A percentile compares a stretch with the other conserved stretches of the same genome.
These are phyloP conservation scores for Alternaria sp. DNA, from an alignment of 2,329 filamentous ascomycete species.

Conservation along the genomic window DNA sequence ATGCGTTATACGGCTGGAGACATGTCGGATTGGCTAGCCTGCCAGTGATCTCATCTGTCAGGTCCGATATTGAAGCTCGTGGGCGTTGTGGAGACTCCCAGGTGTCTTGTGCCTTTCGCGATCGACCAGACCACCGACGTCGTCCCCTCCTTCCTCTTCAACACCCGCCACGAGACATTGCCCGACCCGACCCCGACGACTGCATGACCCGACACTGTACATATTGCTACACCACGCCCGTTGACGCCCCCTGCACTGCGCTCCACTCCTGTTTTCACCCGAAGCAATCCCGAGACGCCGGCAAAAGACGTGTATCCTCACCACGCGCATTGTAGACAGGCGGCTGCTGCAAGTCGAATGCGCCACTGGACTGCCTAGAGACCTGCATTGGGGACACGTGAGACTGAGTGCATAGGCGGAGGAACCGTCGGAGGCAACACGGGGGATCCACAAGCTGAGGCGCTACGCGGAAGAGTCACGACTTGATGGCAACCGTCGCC, in stretches of 20 bases:
- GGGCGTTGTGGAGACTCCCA: conserved; percentile 16
- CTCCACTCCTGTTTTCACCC: conserved; percentile 9
- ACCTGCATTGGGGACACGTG: background rate
- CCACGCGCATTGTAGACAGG: conserved; percentile 23
- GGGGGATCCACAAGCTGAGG: conserved; percentile 14
- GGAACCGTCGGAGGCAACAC: conserved; percentile 20
- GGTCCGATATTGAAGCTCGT: conserved; percentile 11
- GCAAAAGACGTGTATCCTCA: conserved; percentile 18
- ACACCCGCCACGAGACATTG: conserved; percentile 19
- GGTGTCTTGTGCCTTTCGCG: conserved; percentile 17
- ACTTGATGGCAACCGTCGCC: conserved; percentile 45
- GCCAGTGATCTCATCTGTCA: background rate
- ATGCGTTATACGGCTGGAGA: conserved; percentile 2
- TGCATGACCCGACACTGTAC: conserved; percentile 9
- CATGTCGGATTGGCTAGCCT: conserved; percentile 7
- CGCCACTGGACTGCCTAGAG: conserved; percentile 19
- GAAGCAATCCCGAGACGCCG: conserved; percentile 37
- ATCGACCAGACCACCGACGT: conserved; percentile 20
- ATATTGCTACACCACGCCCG: conserved; percentile 2
- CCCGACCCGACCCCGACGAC: conserved; percentile 5
- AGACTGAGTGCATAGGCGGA: conserved; percentile 8
- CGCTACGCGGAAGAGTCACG: conserved; percentile 24
- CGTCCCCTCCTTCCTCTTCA: conserved; percentile 20
- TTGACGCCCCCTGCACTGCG: conserved; percentile 11
- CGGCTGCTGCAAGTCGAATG: conserved; percentile 22